Evolutionary conservation across 371 early-diverging fungal genomes (phyloP).

Genomic region (Sporodiniella umbellata): DNA sequence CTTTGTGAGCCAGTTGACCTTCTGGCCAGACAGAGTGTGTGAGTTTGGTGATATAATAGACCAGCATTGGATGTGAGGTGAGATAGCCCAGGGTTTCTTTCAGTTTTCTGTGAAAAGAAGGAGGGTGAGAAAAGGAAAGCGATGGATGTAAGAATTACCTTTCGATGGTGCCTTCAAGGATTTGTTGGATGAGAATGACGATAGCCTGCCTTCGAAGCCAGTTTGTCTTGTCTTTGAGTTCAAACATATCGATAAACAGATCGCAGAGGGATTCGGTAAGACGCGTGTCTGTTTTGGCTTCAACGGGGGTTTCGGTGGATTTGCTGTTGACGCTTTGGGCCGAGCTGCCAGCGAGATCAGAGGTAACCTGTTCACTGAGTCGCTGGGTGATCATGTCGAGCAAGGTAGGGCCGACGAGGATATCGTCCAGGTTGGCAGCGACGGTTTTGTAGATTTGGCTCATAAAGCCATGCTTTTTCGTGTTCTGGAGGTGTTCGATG

Average conservation of each 20-base stretch:
- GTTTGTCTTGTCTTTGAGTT: constrained; percentile 80
- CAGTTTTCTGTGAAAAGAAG: constrained; percentile 33
- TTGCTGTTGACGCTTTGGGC: not conserved
- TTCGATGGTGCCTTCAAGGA: constrained; percentile 85
- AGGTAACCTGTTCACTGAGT: constrained; percentile 67
- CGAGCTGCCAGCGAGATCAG: too few species aligned
- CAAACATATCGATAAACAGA: constrained; percentile 85
- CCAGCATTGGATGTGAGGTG: constrained; percentile 42
- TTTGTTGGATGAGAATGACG: constrained; percentile 76
- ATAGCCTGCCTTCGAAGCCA: constrained; percentile 88
- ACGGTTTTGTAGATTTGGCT: constrained; percentile 71
- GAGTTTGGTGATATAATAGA: constrained; percentile 33
- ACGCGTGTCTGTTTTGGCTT: constrained; percentile 44
- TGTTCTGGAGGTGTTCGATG: not conserved
- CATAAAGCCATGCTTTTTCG: constrained; percentile 49
- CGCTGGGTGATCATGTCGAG: constrained; percentile 71
- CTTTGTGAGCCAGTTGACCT: constrained; percentile 35
- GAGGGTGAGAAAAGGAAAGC: not conserved
- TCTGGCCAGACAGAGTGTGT: constrained; percentile 53
- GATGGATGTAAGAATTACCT: constrained; percentile 38
- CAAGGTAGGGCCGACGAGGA: constrained; percentile 65
- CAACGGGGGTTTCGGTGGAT: not conserved
- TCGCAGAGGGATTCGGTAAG: constrained; percentile 77
- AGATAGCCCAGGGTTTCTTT: constrained; percentile 38
- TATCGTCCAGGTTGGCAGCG: constrained; percentile 66